Evolutionary conservation across 192 early-diverging fungal genomes (phyloP).

Genomic region (Podila clonocystis): DNA sequence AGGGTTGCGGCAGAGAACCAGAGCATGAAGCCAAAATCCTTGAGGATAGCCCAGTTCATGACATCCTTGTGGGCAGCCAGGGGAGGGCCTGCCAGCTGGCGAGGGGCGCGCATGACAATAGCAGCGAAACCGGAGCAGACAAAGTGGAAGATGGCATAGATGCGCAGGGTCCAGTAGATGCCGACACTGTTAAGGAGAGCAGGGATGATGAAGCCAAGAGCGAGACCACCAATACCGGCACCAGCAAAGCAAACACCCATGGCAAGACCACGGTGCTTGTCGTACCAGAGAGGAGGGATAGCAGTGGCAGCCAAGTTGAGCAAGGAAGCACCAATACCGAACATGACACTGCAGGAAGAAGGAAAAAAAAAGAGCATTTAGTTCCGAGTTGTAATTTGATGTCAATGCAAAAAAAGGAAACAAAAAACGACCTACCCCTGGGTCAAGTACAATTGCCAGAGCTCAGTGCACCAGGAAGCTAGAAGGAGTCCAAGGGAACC

Average conservation of each 20-base stretch:
- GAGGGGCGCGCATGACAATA: slow-evolving; percentile 34
- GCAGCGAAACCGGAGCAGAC: slow-evolving; percentile 51
- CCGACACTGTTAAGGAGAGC: slow-evolving; percentile 26
- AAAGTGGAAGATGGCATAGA: slow-evolving; percentile 34
- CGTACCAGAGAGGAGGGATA: slow-evolving; percentile 50
- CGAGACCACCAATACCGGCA: slow-evolving; percentile 50
- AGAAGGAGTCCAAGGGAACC: slow-evolving; percentile 36
- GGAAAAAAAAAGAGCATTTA: no score
- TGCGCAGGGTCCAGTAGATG: slow-evolving; percentile 38
- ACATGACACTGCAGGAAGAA: slow-evolving; percentile 14
- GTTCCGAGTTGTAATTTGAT: no score
- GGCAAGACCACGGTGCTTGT: slow-evolving; percentile 47
- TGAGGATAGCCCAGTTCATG: slow-evolving; percentile 30
- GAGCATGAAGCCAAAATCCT: slow-evolving; percentile 33
- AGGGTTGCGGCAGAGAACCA: slow-evolving; percentile 19
- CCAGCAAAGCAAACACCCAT: slow-evolving; percentile 48
- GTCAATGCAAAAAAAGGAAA: no score
- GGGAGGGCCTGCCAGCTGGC: slow-evolving; percentile 27
- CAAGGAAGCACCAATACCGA: slow-evolving; percentile 51
- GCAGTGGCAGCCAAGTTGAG: slow-evolving; percentile 51
- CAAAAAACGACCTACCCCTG: slow-evolving; percentile 16
- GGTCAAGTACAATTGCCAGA: slow-evolving; percentile 37
- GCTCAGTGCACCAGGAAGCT: slow-evolving; percentile 33
- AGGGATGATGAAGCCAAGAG: slow-evolving; percentile 22
- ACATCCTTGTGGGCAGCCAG: slow-evolving; percentile 17